Conservation (phyloP, 768 basidiomycete genomes). For the Naganishia onofrii region DNA sequence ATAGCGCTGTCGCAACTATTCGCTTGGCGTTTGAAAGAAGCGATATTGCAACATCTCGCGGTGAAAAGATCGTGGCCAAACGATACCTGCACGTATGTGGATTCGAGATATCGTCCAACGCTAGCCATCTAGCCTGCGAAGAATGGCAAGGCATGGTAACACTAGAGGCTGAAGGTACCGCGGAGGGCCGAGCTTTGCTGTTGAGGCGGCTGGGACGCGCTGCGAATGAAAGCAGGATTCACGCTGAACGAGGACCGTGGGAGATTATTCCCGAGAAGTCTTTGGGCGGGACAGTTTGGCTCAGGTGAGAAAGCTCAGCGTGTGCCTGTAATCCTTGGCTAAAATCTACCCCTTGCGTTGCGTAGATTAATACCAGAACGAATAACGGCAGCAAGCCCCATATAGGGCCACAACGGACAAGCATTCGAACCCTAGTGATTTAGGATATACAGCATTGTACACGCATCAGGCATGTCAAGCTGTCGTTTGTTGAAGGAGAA, state of each 20-base stretch:
- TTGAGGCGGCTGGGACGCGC: conserved; percentile 38
- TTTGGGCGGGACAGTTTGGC: conserved; percentile 50
- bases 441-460: too few relatives aligned
- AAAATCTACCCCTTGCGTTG: neutral
- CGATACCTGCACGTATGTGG: conserved; percentile 52
- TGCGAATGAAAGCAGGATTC: conserved; percentile 27
- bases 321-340: neutral
- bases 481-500: too few relatives aligned
- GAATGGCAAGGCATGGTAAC: conserved; percentile 50
- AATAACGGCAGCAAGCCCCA: neutral
- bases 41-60: conserved; percentile 47
- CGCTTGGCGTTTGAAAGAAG: conserved; percentile 49
- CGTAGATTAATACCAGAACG: conserved; percentile 5
- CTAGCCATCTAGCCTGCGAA: conserved; percentile 18
- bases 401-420: neutral
- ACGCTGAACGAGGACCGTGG: conserved; percentile 44
- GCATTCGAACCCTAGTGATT: too few relatives aligned
- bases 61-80: conserved; percentile 48
- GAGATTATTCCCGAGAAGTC: conserved; percentile 50
- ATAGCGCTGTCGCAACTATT: conserved; percentile 37
- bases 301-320: conserved; percentile 36
- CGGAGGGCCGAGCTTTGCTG: conserved; percentile 47
- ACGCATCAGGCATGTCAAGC: too few relatives aligned
- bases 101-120: conserved; percentile 37
- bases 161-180: conserved; percentile 52